These are phyloP conservation scores for Zasmidium citrigriseum DNA, from an alignment of 2,329 filamentous ascomycete genomes.

Conservation along the genomic window DNA sequence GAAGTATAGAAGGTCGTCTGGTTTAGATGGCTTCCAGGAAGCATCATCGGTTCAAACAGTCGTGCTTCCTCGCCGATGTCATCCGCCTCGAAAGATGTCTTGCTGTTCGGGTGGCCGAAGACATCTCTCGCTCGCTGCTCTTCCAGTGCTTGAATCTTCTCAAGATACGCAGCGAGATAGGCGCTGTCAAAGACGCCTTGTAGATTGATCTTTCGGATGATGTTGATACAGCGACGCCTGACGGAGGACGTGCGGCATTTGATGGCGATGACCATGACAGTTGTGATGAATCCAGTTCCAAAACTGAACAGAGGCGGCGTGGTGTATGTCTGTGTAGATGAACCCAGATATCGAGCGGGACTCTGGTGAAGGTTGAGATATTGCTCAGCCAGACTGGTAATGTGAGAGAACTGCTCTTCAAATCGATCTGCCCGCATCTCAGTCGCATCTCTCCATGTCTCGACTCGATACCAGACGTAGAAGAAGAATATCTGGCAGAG, in stretches of 20 bases:
- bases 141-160: conserved; percentile 1
- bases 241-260: conserved; percentile 8
- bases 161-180: conserved; percentile 6
- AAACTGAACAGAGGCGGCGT: conserved; percentile 12
- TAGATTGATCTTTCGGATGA: conserved; percentile 4
- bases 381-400: conserved; percentile 6
- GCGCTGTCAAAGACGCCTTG: conserved; percentile 9
- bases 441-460: conserved; percentile 4
- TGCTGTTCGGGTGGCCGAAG: neutral
- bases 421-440: conserved; percentile 6
- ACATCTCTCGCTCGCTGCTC: conserved; percentile 1
- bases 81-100: neutral
- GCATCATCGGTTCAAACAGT: conserved; percentile 9
- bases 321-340: neutral
- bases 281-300: conserved; percentile 2
- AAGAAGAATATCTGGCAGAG: conserved; percentile 9
- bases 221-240: neutral
- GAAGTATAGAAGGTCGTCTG: conserved; percentile 3
- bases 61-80: conserved; percentile 4
- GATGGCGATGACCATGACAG: conserved; percentile 3
- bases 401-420: conserved; percentile 3
- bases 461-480: conserved; percentile 4
- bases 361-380: neutral
- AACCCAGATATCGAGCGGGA: neutral
- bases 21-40: conserved; percentile 5